phyloP scores from a whole-genome alignment of 2,329 filamentous ascomycete species.

The Aspergillus cejpii region DNA sequence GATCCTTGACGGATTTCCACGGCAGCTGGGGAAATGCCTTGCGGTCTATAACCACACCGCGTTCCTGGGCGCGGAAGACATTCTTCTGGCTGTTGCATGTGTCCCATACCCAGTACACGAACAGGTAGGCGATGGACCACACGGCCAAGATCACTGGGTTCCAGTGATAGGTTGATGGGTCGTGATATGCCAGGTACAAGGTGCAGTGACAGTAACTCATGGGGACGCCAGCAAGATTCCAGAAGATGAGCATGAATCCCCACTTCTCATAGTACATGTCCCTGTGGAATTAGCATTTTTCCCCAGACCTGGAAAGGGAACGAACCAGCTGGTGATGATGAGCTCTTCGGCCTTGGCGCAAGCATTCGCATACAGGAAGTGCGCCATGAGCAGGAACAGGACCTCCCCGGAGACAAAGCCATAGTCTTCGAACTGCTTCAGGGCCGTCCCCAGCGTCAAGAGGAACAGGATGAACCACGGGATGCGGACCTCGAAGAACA shows the following conservation, averaged over 20 bases:
- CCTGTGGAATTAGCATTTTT: no score
- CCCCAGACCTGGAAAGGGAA: no score
- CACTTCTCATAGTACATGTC: constrained; percentile 97
- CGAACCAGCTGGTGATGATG: constrained; percentile 74
- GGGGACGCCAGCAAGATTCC: constrained; percentile 87
- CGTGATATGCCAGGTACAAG: constrained; percentile 75
- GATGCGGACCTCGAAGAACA: constrained; percentile 89
- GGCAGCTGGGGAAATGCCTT: constrained; percentile 81
- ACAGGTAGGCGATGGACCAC: constrained; percentile 64
- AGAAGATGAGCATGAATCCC: constrained; percentile 96
- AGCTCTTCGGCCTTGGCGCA: constrained; percentile 87
- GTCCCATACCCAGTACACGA: constrained; percentile 87
- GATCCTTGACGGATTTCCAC: constrained; percentile 74
- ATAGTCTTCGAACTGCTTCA: constrained; percentile 72
- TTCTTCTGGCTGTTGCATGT: constrained; percentile 90
- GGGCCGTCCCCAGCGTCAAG: constrained; percentile 64
- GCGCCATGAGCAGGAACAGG: constrained; percentile 73
- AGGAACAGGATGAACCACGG: constrained; percentile 91
- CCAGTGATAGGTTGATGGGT: constrained; percentile 69
- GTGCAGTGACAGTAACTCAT: constrained; percentile 90
- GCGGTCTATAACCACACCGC: constrained; percentile 59
- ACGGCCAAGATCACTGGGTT: constrained; percentile 57
- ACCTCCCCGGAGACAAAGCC: constrained; percentile 80
- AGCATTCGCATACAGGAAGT: constrained; percentile 85
- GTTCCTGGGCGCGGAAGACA: constrained; percentile 72